These are phyloP conservation scores for Daedaleopsis sinensis DNA, from an alignment of 768 basidiomycete genomes.

Conservation along the genomic window DNA sequence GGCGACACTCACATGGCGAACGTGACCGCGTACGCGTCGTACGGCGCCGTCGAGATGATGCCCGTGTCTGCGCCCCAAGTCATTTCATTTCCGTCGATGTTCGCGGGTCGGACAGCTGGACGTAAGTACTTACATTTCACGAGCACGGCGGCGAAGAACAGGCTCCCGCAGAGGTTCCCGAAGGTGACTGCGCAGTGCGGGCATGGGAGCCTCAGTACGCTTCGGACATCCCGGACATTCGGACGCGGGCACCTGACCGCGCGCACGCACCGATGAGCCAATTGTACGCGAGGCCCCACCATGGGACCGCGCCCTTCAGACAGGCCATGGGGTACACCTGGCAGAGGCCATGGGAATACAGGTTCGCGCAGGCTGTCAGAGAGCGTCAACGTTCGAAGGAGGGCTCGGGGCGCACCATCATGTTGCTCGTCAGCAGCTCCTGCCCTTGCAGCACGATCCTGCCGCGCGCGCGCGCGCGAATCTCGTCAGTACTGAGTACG, in stretches of 20 bases:
- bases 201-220: too few relatives aligned
- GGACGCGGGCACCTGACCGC: background rate
- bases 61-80: conserved; percentile 49
- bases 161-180: conserved; percentile 68
- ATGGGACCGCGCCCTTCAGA: conserved; percentile 61
- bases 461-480: background rate
- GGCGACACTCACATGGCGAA: conserved; percentile 56
- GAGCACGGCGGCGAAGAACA: conserved; percentile 70
- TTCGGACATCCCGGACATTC: too few relatives aligned
- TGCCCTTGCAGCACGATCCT: conserved; percentile 77
- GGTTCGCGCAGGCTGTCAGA: background rate
- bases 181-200: conserved; percentile 54
- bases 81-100: too few relatives aligned
- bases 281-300: conserved; percentile 71
- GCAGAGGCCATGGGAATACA: too few relatives aligned
- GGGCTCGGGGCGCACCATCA: conserved; percentile 55
- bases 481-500: background rate
- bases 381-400: background rate
- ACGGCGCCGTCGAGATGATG: conserved; percentile 60
- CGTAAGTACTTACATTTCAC: conserved; percentile 54
- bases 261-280: conserved; percentile 60
- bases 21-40: conserved; percentile 49
- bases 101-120: background rate
- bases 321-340: conserved; percentile 74
- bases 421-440: conserved; percentile 75